Evolutionary conservation across 139 green algal species (phyloP), one percentile per base, ranked within the genome.

Genomic region (Chlamydomonas schloesseri): DNA sequence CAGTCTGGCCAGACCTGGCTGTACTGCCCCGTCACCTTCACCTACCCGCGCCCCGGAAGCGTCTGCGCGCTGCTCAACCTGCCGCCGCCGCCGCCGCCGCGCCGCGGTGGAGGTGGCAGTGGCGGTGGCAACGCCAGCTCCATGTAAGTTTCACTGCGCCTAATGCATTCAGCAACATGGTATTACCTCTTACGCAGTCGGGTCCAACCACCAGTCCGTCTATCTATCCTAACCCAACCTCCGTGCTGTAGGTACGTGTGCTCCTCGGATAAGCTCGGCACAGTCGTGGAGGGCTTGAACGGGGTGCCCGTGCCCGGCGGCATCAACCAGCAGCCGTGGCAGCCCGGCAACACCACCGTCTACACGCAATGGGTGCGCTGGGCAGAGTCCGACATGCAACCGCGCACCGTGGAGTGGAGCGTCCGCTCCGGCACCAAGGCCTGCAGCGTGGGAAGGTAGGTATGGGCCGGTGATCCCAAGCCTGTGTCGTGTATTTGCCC

Each of bases 281-380:
- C 33, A 1, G 68, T 47, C 2, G 24, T 73, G 4, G 68, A 73
- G 33, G 68, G 68, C 18, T 17, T 34, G 15, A 33, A 33, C 68
- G 68, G 68, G 2, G 68, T 47, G 33, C 68, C 68, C 11, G 68
- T 73, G 33, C 68, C 68, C 17, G 68, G 68, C 33, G 68, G 68
- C 33, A 73, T 73, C 68, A 73, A 73, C 33, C 33, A 50, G 68
- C 4, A 15, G 24, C 55, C 18, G 55, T 24, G 55, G 55, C 18
- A 23, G 55, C 55, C 13, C 14, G 64, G 64, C n/a, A 37, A 36
- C 64, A 23, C 13, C 64, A 31, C n/a, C 9, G 1, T 11, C 64
- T 71, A 71, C 64, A 21, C 20, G 29, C 64, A 71, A n/a, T 71
- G 64, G 64, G 64, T 71, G 64, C 64, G 64, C n/a, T 71, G 64